phyloP scores from a whole-genome alignment of 768 basidiomycete genomes.

The Hydnum rufescens region DNA sequence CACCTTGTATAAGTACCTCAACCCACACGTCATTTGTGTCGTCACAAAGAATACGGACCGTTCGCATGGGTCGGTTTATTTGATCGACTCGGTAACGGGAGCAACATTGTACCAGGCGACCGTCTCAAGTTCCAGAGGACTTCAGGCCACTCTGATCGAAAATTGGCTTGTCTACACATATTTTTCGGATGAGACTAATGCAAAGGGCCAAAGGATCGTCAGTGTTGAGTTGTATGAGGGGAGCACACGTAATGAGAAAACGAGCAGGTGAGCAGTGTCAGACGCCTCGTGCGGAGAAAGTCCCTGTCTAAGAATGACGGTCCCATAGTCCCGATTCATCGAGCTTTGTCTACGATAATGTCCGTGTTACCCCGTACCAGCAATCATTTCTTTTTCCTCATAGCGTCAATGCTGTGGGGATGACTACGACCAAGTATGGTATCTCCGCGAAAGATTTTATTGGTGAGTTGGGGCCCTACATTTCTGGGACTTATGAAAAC shows the following conservation, averaged over 20 bases:
- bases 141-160: slow-evolving; percentile 54
- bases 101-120: slow-evolving; percentile 46
- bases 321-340: slow-evolving; percentile 31
- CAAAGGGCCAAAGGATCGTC: slow-evolving; percentile 55
- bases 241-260: slow-evolving; percentile 40
- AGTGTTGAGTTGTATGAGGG: slow-evolving; percentile 86
- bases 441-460: slow-evolving; percentile 76
- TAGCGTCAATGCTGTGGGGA: slow-evolving; percentile 44
- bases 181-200: slow-evolving; percentile 28
- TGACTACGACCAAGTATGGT: slow-evolving; percentile 74
- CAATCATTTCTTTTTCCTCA: slow-evolving; percentile 52
- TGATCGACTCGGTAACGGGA: slow-evolving; percentile 69
- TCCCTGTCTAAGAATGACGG: not conserved
- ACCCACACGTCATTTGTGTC: slow-evolving; percentile 53
- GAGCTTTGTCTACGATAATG: slow-evolving; percentile 32
- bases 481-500: not conserved
- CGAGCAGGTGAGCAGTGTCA: slow-evolving; percentile 33
- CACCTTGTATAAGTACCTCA: slow-evolving; percentile 88
- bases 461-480: slow-evolving; percentile 29
- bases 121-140: slow-evolving; percentile 33
- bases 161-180: slow-evolving; percentile 90
- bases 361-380: slow-evolving; percentile 38
- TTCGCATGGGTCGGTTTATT: slow-evolving; percentile 39
- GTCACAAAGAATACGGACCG: slow-evolving; percentile 27
- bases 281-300: not conserved